phyloP scores from a whole-genome alignment of 768 basidiomycete species.

The Rhizopogon rudus region DNA sequence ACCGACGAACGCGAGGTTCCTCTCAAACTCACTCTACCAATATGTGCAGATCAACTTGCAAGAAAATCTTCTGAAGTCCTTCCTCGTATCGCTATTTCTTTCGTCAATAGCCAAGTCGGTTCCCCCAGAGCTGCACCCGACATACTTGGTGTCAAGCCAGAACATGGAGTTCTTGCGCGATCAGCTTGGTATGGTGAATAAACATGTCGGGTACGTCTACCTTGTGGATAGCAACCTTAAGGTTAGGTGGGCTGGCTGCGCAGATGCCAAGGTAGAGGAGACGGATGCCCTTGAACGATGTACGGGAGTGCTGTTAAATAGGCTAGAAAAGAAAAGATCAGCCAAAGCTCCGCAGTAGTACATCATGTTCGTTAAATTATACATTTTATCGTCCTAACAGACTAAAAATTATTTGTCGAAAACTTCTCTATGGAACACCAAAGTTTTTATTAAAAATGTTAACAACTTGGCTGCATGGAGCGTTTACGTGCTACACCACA shows the following conservation, averaged over 20 bases:
- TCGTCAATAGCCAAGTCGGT: constrained; percentile 63
- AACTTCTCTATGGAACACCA: neutral
- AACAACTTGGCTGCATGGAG: too few relatives aligned
- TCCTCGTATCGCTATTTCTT: constrained; percentile 84
- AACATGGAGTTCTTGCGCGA: constrained; percentile 85
- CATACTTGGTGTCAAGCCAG: constrained; percentile 76
- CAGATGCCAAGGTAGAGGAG: constrained; percentile 76
- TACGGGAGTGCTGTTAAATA: constrained; percentile 59
- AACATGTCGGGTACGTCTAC: constrained; percentile 88
- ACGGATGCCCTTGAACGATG: constrained; percentile 63
- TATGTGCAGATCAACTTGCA: constrained; percentile 89
- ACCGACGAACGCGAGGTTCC: constrained; percentile 49
- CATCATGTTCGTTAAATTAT: neutral
- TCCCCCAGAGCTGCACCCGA: constrained; percentile 58
- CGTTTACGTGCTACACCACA: too few relatives aligned
- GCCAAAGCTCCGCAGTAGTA: neutral
- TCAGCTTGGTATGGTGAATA: constrained; percentile 84
- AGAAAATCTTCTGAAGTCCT: constrained; percentile 88
- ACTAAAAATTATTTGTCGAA: neutral
- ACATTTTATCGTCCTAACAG: neutral
- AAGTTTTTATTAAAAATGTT: too few relatives aligned
- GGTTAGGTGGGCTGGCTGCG: constrained; percentile 91
- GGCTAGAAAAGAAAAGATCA: constrained; percentile 34
- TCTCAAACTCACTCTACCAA: constrained; percentile 57
- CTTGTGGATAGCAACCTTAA: constrained; percentile 81